phyloP scores from a whole-genome alignment of 1,284 basidiomycete species.

The Termitomyces sp. region DNA sequence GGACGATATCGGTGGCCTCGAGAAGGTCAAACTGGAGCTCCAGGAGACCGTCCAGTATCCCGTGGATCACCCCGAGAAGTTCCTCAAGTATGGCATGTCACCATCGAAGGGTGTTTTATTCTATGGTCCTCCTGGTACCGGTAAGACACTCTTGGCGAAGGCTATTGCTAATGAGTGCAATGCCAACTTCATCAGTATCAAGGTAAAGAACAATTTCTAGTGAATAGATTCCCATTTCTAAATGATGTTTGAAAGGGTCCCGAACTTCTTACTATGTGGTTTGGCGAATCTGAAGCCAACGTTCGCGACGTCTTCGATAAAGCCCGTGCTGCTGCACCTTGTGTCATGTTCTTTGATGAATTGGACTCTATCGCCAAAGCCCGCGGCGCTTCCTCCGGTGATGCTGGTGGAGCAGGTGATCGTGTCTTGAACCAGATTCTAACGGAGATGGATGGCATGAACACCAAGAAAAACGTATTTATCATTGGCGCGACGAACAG shows the following conservation, averaged over 20 bases:
- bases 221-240: constrained; percentile 4
- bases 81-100: constrained; percentile 99
- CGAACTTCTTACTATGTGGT: constrained; percentile 99
- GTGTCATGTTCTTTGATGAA: constrained; percentile 99
- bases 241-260: constrained; percentile 63
- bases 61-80: constrained; percentile 99
- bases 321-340: constrained; percentile 96
- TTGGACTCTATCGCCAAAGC: constrained; percentile 98
- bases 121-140: constrained; percentile 95
- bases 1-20: constrained; percentile 99
- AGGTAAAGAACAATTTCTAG: constrained; percentile 38
- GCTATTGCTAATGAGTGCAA: constrained; percentile 99
- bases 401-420: constrained; percentile 93
- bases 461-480: constrained; percentile 99
- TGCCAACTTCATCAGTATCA: constrained; percentile 97
- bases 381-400: constrained; percentile 79
- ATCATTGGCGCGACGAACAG: constrained; percentile 98
- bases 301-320: constrained; percentile 99
- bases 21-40: constrained; percentile 98
- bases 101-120: constrained; percentile 98
- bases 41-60: constrained; percentile 99
- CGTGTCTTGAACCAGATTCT: constrained; percentile 97
- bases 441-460: constrained; percentile 99
- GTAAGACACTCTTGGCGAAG: constrained; percentile 94
- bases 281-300: constrained; percentile 99